Evolutionary conservation across 164 flowering plant species (phyloP).

Genomic region (Platanus orientalis): DNA sequence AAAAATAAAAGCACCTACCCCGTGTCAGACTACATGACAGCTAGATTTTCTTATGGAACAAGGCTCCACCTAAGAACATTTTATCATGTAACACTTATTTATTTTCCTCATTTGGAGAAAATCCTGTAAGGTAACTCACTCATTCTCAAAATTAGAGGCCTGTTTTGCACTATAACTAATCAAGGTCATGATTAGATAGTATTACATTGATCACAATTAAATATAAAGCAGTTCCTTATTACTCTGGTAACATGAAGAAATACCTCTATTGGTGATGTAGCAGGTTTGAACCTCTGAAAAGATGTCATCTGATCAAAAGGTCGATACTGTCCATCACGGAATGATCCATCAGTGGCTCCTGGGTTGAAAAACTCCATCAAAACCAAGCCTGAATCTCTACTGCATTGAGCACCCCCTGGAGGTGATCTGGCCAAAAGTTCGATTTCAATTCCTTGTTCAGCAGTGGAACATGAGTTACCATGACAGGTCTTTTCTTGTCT

Average conservation of each 20-base stretch:
- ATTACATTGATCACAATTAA: background rate
- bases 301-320: constrained; percentile 32
- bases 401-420: constrained; percentile 24
- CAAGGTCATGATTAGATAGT: background rate
- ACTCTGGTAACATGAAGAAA: background rate
- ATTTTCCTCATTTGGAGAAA: too few relatives aligned
- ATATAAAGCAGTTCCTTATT: background rate
- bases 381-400: constrained; percentile 39
- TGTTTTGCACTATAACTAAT: background rate
- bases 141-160: background rate
- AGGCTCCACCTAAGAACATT: too few relatives aligned
- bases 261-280: constrained; percentile 46
- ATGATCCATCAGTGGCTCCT: constrained; percentile 34
- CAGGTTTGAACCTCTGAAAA: constrained; percentile 24
- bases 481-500: constrained; percentile 19
- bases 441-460: constrained; percentile 42
- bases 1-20: too few relatives aligned
- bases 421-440: constrained; percentile 36
- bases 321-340: constrained; percentile 29
- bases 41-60: too few relatives aligned
- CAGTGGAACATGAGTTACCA: constrained; percentile 26
- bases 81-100: too few relatives aligned
- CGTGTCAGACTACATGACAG: too few relatives aligned
- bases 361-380: constrained; percentile 47
- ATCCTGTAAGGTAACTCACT: background rate